Base-by-base conservation (phyloP, 768 basidiomycete genomes). In the Astraeus odoratus region DNA sequence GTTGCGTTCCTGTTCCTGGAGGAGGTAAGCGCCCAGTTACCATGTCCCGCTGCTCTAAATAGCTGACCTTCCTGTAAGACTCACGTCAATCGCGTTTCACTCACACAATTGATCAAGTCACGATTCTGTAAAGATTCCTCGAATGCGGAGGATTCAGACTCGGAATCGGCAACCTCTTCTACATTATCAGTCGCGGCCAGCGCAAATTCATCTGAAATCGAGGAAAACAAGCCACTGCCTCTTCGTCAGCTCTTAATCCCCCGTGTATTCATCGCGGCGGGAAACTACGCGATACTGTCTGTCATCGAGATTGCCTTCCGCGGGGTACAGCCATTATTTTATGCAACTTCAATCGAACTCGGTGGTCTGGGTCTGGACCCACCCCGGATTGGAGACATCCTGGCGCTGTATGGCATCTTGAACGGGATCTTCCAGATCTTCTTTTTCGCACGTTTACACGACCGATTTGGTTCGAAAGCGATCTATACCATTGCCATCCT, bases 361-460 rank as follows among this genome's bases (percentile, higher is more conserved):
- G 86, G 86, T 25, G 86, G 86, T 0, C 72, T 87, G 13, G 84
- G 83, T 3, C 64, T 88, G n/a, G 63, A 74, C 16, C 84, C 86
- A 4, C 66, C 76, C 3, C 61, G 57, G 7, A 88, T 89, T 29
- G 86, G 86, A 3, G 72, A 73, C 29, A 74, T 86, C 48, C 67
- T 86, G 16, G 75, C 81, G 6, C 42, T 68, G 5, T 80, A 73
- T 53, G 86, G 85, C 1, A 55, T 84, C 22, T 55, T 78, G 43
- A 83, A 81, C 51, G 86, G 84, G 4, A 19, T 76, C 18, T 70
- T 83, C 56, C 82, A 86, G 58, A 63, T 83, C 19, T 72, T 81
- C 54, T 77, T 78, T 66, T 89, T 87, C 56, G 75, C 84, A 7
- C 61, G 62, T 39, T 61, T 83, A 18, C 75, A 83, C 46, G 72